Evolutionary conservation across 2,329 filamentous ascomycete genomes (phyloP), one percentile per base, ranked within the genome.

Genomic region (Fusarium pseudocircinatum): DNA sequence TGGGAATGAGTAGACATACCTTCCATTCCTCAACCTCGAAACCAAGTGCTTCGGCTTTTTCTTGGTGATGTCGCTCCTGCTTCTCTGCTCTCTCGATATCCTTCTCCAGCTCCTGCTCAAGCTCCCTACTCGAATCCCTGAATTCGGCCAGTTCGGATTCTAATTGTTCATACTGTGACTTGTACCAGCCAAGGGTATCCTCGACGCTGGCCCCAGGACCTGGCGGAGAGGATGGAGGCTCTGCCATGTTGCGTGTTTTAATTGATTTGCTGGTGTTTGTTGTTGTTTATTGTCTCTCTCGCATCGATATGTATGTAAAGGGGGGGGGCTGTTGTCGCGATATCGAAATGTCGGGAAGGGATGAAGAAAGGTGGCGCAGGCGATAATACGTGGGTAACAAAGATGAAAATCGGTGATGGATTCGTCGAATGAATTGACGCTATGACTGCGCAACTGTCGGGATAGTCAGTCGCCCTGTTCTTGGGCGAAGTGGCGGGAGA

Each of bases 11-110:
- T 57, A 49, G 49, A 77, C 89, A 82, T 85, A 96, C 95, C 91
- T 98, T 98, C 96, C 96, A 99, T 84, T 99, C 96, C 66, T 98
- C 95, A 2, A 96, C 95, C 82, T 98, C 95, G 79, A 94, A 99
- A 56, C 89, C 90, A 72, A 97, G 83, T 42, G 87, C 89, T 82
- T 98, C 96, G 2, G 94, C 93, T 85, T 96, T 97, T 82, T 97
- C 93, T 81, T 95, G 92, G 77, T 98, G 84, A 73, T 91, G 87
- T 72, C 95, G 90, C 84, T 98, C 96, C 78, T 95, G 90, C 85
- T 97, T 97, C 86, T 99, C 96, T 49, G 95, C 95, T 49, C 94
- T 93, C 78, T 98, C 96, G 64, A 99, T 92, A 81, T 99, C 96
- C 85, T 95, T 97, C 83, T 99, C 96, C 60, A 99, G 87, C 83